Evolutionary conservation across 306 rosid species (phyloP).

Genomic region (Gastrolobium villosum): DNA sequence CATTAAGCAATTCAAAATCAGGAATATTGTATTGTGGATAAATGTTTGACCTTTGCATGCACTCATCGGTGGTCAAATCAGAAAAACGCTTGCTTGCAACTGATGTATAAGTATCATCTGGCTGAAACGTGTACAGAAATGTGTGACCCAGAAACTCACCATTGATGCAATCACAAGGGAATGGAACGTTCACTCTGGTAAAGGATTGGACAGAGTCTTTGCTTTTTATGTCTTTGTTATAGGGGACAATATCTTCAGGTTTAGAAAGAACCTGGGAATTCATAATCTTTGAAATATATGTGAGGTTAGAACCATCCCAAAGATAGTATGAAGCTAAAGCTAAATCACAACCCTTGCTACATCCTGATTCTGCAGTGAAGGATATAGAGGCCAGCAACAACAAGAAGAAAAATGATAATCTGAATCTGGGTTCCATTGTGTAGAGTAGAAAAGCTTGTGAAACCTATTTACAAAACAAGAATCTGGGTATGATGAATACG

Average conservation of each 20-base stretch:
- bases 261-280: constrained; percentile 30
- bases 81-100: constrained; percentile 55
- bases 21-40: constrained; percentile 50
- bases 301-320: constrained; percentile 8
- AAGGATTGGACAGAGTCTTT: not conserved
- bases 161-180: constrained; percentile 63
- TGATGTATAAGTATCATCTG: constrained; percentile 46
- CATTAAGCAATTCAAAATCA: constrained; percentile 47
- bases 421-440: constrained; percentile 40
- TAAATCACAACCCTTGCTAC: constrained; percentile 53
- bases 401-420: constrained; percentile 28
- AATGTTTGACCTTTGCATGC: constrained; percentile 54
- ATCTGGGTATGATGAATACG: constrained; percentile 14
- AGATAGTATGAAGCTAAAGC: constrained; percentile 77
- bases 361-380: constrained; percentile 57
- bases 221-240: constrained; percentile 54
- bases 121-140: constrained; percentile 48
- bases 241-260: constrained; percentile 44
- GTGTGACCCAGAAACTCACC: constrained; percentile 60
- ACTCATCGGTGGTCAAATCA: constrained; percentile 58
- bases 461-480: not conserved
- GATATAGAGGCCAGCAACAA: constrained; percentile 22
- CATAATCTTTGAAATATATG: constrained; percentile 47
- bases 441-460: not conserved
- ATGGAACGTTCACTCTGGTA: constrained; percentile 66